Conservation (phyloP, 305 asterid species). For the Andrographis paniculata region DNA sequence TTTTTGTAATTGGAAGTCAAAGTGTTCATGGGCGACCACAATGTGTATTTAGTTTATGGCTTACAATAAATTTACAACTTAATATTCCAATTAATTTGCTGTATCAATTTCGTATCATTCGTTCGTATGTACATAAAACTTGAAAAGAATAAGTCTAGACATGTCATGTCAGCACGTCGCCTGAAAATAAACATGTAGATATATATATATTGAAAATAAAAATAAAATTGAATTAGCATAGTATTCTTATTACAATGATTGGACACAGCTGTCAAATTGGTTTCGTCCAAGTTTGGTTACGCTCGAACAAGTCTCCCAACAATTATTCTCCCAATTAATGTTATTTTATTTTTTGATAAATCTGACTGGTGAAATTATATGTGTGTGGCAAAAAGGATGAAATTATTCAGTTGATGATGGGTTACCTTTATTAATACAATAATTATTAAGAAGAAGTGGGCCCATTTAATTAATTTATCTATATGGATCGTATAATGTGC, state of each 20-base stretch:
- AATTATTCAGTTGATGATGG: too few relatives aligned
- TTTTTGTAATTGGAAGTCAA: conserved; percentile 6
- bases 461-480: too few relatives aligned
- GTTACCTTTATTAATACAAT: too few relatives aligned
- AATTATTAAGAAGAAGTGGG: too few relatives aligned
- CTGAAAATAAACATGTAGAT: too few relatives aligned
- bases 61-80: not conserved
- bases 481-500: too few relatives aligned
- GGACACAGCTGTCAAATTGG: conserved; percentile 1
- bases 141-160: not conserved
- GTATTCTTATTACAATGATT: not conserved
- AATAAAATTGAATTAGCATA: not conserved
- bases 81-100: not conserved
- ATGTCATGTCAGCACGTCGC: not conserved
- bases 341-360: too few relatives aligned
- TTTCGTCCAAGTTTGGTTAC: not conserved
- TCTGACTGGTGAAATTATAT: too few relatives aligned
- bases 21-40: conserved; percentile 21
- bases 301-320: not conserved
- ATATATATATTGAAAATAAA: too few relatives aligned
- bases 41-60: too few relatives aligned
- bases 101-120: not conserved
- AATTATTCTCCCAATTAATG: not conserved
- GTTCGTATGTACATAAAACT: too few relatives aligned
- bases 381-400: too few relatives aligned